A percentile compares a stretch with the other conserved stretches of the same genome.
These are phyloP conservation scores for Gynostemma pentaphyllum DNA, from an alignment of 306 rosid species.

Conservation along the genomic window DNA sequence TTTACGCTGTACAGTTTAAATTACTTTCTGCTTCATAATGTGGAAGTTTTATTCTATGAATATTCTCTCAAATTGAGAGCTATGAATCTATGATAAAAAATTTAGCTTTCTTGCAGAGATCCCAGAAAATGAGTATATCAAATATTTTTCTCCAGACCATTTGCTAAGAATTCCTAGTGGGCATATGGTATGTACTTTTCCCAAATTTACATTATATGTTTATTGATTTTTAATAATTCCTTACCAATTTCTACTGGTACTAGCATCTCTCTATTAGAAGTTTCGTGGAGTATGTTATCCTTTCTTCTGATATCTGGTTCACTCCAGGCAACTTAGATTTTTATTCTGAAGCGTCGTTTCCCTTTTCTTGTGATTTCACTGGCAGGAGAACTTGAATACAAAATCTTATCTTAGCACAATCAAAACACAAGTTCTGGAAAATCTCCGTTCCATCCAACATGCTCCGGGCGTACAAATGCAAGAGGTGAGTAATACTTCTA, in stretches of 20 bases:
- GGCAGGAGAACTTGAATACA: constrained; percentile 85
- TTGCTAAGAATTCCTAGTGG: constrained; percentile 81
- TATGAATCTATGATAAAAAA: background rate
- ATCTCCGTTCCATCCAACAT: constrained; percentile 85
- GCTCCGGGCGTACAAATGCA: constrained; percentile 98
- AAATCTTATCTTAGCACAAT: constrained; percentile 84
- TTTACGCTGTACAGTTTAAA: background rate
- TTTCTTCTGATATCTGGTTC: background rate
- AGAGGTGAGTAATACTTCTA: constrained; percentile 49
- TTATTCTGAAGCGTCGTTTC: background rate
- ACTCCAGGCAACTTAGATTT: background rate
- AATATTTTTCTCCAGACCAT: constrained; percentile 82
- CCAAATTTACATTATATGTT: constrained; percentile 5
- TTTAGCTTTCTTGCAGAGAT: constrained; percentile 59
- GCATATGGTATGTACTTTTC: constrained; percentile 53
- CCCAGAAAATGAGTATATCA: constrained; percentile 82
- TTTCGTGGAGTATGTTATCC: background rate
- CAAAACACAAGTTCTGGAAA: constrained; percentile 88
- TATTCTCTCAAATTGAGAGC: background rate
- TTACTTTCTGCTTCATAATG: constrained; percentile 1
- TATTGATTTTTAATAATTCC: background rate
- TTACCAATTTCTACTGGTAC: background rate
- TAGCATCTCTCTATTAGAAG: background rate
- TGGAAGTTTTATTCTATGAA: background rate
- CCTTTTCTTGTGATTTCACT: constrained; percentile 12